Conservation (phyloP, 768 basidiomycete genomes). For the Suillus subluteus region DNA sequence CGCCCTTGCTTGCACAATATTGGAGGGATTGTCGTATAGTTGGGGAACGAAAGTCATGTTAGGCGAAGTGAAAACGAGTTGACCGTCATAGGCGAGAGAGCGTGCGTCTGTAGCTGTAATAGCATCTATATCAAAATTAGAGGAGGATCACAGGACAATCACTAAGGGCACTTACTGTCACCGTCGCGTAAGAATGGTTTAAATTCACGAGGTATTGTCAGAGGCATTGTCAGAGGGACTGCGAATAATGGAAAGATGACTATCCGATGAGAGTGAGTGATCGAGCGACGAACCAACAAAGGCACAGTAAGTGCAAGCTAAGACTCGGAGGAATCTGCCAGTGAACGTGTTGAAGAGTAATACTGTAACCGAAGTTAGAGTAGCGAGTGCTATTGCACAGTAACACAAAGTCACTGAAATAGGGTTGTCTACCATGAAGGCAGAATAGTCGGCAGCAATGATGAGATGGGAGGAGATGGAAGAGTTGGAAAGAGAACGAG, state of each 20-base stretch:
- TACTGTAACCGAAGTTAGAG: not conserved
- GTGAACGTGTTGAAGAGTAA: not conserved
- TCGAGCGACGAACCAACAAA: too few species aligned
- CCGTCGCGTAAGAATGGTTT: not conserved
- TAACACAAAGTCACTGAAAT: too few species aligned
- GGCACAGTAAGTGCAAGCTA: not conserved
- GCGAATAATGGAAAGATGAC: too few species aligned
- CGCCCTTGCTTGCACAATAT: not conserved
- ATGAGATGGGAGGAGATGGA: too few species aligned
- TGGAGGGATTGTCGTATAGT: not conserved
- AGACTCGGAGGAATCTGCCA: too few species aligned
- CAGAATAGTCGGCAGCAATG: too few species aligned
- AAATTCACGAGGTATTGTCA: too few species aligned
- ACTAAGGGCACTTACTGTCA: not conserved
- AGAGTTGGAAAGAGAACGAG: too few species aligned
- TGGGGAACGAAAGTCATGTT: not conserved
- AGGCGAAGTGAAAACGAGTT: not conserved
- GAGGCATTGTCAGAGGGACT: too few species aligned
- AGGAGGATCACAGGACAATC: not conserved
- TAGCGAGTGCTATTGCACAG: not conserved
- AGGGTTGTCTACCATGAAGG: too few species aligned
- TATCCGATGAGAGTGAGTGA: too few species aligned
- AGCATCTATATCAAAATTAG: constrained; percentile 1
- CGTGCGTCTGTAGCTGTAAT: not conserved
- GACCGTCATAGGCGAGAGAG: not conserved